Conservation (phyloP, 441 rosid species). For the Pelargonium cotyledonis region DNA sequence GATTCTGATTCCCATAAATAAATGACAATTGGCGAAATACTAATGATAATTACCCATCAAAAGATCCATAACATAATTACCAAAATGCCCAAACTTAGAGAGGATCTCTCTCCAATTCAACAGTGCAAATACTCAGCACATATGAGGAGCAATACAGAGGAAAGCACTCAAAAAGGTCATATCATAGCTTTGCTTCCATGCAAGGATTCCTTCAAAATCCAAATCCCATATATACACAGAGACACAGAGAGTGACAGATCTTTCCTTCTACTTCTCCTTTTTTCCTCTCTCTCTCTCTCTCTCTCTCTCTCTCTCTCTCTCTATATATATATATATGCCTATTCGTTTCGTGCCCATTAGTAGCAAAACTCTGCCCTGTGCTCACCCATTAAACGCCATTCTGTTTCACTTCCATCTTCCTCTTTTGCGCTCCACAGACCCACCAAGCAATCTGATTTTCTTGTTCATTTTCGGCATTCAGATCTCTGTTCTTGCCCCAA, state of each 20-base stretch:
- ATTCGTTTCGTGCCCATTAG: not conserved
- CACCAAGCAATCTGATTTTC: no score
- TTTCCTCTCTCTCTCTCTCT: not conserved
- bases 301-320: conserved; percentile 5
- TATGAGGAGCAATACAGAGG: no score
- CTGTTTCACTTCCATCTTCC: not conserved
- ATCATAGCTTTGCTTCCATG: conserved; percentile 22
- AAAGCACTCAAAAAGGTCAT: not conserved
- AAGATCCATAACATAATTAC: no score
- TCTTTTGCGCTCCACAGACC: not conserved
- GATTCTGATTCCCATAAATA: no score
- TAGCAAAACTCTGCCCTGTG: not conserved
- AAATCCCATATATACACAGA: conserved; percentile 8
- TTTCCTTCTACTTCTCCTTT: no score
- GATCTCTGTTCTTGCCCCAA: not conserved
- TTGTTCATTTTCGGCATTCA: no score
- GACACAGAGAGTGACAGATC: not conserved
- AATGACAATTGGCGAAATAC: no score
- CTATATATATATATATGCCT: not conserved
- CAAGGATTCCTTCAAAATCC: conserved; percentile 15
- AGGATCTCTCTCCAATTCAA: no score
- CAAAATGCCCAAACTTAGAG: no score
- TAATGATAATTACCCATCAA: no score
- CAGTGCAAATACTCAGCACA: no score
- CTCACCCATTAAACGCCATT: not conserved